Percentiles rank a stretch among this genome's conserved stretches.
These are phyloP conservation scores for Moniliella sp. DNA, from an alignment of 1,284 basidiomycete genomes.

Conservation along the genomic window DNA sequence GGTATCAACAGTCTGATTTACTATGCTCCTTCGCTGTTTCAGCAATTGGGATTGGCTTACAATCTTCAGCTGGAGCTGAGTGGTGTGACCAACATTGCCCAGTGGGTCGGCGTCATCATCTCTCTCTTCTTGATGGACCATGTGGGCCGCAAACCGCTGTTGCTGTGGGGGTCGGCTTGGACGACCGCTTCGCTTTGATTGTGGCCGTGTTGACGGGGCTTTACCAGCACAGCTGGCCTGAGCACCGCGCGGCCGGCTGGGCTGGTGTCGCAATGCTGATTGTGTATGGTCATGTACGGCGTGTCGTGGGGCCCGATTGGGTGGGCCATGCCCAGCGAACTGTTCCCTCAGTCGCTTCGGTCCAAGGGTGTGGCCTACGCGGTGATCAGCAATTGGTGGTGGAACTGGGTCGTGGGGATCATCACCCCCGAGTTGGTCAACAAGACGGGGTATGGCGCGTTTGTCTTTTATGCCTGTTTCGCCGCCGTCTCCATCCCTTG, in stretches of 20 bases:
- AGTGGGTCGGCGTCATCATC: conserved; percentile 7
- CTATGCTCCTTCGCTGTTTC: conserved; percentile 15
- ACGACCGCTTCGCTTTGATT: conserved; percentile 3
- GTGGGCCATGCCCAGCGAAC: conserved; percentile 25
- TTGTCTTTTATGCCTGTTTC: conserved; percentile 7
- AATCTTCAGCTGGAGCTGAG: conserved; percentile 5
- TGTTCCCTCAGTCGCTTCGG: conserved; percentile 12
- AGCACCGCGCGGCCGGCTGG: conserved; percentile 5
- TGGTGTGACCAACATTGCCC: conserved; percentile 7
- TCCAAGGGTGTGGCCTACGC: conserved; percentile 28
- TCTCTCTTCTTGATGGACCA: conserved; percentile 8
- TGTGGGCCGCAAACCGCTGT: conserved; percentile 6
- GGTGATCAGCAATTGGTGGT: conserved; percentile 18
- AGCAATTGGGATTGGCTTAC: conserved; percentile 7
- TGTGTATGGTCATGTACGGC: conserved; percentile 2
- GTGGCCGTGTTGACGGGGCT: conserved; percentile 4
- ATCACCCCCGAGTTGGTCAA: conserved; percentile 6
- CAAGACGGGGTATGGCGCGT: conserved; percentile 4
- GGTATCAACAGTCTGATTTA: conserved; percentile 1
- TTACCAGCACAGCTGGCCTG: conserved; percentile 4
- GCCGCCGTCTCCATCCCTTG: conserved; percentile 4
- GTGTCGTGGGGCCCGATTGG: neutral
- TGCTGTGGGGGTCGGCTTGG: conserved; percentile 4
- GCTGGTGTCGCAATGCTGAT: conserved; percentile 4
- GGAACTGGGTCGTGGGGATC: conserved; percentile 40